Conservation (phyloP, 2,329 filamentous ascomycete genomes). For the Aspergillus chevalieri region DNA sequence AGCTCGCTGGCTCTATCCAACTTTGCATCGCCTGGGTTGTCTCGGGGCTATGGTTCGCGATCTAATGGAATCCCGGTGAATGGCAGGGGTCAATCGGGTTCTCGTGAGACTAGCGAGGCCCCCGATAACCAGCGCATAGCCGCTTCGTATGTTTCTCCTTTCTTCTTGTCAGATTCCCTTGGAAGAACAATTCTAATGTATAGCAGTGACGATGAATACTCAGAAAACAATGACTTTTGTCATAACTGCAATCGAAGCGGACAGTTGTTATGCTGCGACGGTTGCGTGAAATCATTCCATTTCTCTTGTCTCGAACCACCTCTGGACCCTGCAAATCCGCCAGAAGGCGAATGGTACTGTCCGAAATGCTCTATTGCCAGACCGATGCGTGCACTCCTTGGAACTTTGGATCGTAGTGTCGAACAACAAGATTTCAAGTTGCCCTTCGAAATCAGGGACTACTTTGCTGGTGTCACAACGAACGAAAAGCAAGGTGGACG, state of each 20-base stretch:
- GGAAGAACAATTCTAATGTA: slow-evolving; percentile 10
- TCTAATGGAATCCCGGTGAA: neutral
- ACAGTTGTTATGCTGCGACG: slow-evolving; percentile 87
- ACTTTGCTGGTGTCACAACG: slow-evolving; percentile 64
- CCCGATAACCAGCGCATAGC: slow-evolving; percentile 19
- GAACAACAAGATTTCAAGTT: slow-evolving; percentile 69
- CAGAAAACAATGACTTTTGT: slow-evolving; percentile 85
- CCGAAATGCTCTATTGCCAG: slow-evolving; percentile 52
- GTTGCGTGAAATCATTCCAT: slow-evolving; percentile 84
- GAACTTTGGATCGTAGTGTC: slow-evolving; percentile 54
- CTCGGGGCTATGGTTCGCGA: neutral
- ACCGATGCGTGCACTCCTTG: slow-evolving; percentile 59
- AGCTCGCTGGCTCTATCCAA: slow-evolving; percentile 15
- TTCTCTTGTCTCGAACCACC: slow-evolving; percentile 82
- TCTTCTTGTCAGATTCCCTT: neutral
- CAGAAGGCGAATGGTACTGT: slow-evolving; percentile 77
- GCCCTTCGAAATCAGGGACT: slow-evolving; percentile 63
- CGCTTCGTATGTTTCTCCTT: slow-evolving; percentile 5
- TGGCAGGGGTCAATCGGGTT: slow-evolving; percentile 12
- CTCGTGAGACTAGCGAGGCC: slow-evolving; percentile 17
- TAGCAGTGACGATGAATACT: slow-evolving; percentile 14
- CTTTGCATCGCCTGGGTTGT: slow-evolving; percentile 7
- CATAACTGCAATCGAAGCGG: slow-evolving; percentile 78
- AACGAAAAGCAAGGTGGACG: slow-evolving; percentile 68
- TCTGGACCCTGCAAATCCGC: slow-evolving; percentile 56